Evolutionary conservation across 2,329 filamentous ascomycete species (phyloP), one percentile per base, ranked within the genome.

Genomic region (Ophiostoma fasciatum): DNA sequence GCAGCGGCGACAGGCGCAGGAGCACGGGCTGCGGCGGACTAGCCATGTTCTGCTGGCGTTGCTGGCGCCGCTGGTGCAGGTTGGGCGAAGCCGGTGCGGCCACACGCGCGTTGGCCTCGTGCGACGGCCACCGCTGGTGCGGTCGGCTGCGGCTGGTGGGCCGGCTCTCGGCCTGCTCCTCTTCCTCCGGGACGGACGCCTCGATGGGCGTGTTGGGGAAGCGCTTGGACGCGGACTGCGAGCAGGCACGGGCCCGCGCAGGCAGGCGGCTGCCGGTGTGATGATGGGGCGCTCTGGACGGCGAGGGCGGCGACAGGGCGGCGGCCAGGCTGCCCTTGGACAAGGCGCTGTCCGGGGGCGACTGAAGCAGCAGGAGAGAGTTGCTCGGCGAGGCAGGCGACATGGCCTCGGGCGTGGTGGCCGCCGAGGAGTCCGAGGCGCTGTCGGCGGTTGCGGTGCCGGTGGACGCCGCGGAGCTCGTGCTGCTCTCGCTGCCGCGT

Each of bases 401-500:
- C 34, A 37, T 31, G 17, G 38, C 31, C 17, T 42, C 44, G 4
- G 42, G 40, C 11, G 44, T 46, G 2, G 40, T 33, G 7, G 42
- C 19, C 3, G 34, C 27, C 3, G 44, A 46, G 40, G 40, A 46
- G 5, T 34, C 21, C 2, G 32, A 41, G 6, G 13, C 14, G 6
- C 35, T 17, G 9, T 39, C 42, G 9, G 36, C 28, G 1, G 36
- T 27, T 6, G 36, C 19, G 2, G 39, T 42, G 26, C 30, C 28
- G 26, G 32, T 36, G 4, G 38, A 41, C 2, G 36, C 29, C 1
- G 33, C 20, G 0, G 44, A 44, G 25, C 32, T 38, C 15, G 38
- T 37, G 29, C 42, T 46, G 35, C 40, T 40, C 20, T 39, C 42
- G 12, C 44, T 46, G 20, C 36, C 34, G 15, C 40, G 34, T 11